Evolutionary conservation across 805 yeast species (phyloP), one percentile per base, ranked within the genome.

Genomic region (Kuraishia ogatae): DNA sequence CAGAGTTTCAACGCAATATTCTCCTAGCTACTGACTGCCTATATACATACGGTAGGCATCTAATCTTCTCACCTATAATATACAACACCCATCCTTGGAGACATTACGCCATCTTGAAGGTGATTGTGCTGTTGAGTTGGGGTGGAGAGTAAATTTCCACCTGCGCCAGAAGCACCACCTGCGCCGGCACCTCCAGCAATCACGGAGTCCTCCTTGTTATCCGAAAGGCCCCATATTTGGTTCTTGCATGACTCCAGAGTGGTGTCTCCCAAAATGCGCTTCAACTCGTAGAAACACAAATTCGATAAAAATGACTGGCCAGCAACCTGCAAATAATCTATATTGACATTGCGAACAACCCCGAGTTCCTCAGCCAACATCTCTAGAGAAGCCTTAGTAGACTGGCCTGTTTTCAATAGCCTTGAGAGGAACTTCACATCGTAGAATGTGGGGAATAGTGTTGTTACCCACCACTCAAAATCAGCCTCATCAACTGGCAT

Each of bases 401-500:
- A 58, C 54, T n/a, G 59, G 53, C 47, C 59, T 59, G 19, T 56
- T 50, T 64, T 56, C 17, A 67, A 57, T 21, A 52, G 50, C 48
- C 55, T 59, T 19, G 76, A 66, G 24, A 82, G 66, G 28, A 72
- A 74, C 67, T 93, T 94, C 64, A 94, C 80, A 66, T 93, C 99
- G 69, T 81, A 90, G 53, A 87, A 80, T 56, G 80, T 83, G 20
- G 97, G 97, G 75, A 94, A 89, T 68, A 81, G 89, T 52, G 81
- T 75, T 46, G 77, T 68, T 48, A 90, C 75, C 79, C 90, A 83
- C 76, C 82, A 75, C 58, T 84, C 77, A 64, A 90, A 93, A 43
- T 86, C 96, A 48, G 81, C 80, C 66, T 87, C 92, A 60, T 85
- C 87, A 28, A 79, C 80, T 0, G 98, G 98, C 77, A 93, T 86